phyloP scores from a whole-genome alignment of 2,329 filamentous ascomycete species.

The Decorospora gaudefroyi region DNA sequence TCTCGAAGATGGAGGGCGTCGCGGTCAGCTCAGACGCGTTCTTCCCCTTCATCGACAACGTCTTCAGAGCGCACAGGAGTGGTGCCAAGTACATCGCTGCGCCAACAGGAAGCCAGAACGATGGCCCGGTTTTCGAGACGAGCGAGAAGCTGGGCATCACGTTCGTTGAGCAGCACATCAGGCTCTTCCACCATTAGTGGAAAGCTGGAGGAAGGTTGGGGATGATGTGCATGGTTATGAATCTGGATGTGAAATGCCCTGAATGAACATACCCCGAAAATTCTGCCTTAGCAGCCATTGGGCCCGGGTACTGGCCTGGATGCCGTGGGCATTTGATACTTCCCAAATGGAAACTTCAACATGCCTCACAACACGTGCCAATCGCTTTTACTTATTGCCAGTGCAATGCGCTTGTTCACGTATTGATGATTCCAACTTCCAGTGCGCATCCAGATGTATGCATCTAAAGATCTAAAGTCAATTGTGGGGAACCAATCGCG shows the following conservation, averaged over 20 bases:
- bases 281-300: too few relatives aligned
- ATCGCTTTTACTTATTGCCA: too few relatives aligned
- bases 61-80: constrained; percentile 85
- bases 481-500: constrained; percentile 7
- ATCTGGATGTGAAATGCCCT: constrained; percentile 8
- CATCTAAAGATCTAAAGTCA: not conserved
- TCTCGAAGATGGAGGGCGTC: constrained; percentile 78
- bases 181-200: constrained; percentile 88
- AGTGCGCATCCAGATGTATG: too few relatives aligned
- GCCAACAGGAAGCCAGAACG: constrained; percentile 87
- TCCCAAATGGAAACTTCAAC: constrained; percentile 12
- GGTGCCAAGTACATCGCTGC: constrained; percentile 96
- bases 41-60: constrained; percentile 98
- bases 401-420: too few relatives aligned
- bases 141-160: constrained; percentile 90
- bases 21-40: constrained; percentile 94
- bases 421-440: too few relatives aligned
- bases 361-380: not conserved
- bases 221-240: constrained; percentile 4
- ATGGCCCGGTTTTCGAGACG: constrained; percentile 79
- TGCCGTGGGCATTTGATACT: constrained; percentile 8
- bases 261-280: not conserved
- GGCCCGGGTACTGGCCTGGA: too few relatives aligned
- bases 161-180: constrained; percentile 92
- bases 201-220: not conserved